phyloP scores from a whole-genome alignment of 148 eudicot genomes.

The Vaccinium macrocarpon region DNA sequence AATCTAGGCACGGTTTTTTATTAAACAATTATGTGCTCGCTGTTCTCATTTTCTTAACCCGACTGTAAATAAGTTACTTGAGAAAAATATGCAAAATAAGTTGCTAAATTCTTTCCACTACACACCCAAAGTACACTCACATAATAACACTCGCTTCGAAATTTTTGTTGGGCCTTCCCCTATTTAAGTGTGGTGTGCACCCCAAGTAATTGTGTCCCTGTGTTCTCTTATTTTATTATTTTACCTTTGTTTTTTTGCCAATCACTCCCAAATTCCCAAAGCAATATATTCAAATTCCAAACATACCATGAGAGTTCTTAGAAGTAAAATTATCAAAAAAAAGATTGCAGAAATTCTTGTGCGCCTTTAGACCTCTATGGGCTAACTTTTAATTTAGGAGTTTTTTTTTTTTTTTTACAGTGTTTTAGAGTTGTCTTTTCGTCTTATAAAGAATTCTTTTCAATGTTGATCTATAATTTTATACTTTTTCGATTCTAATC shows the following conservation, averaged over 20 bases:
- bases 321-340: not conserved
- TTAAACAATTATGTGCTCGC: not conserved
- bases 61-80: not conserved
- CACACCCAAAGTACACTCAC: not conserved
- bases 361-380: too few relatives aligned
- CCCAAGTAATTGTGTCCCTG: not conserved
- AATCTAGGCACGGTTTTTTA: not conserved
- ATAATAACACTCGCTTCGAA: not conserved
- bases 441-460: too few relatives aligned
- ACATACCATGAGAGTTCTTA: not conserved
- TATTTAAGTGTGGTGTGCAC: not conserved
- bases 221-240: too few relatives aligned
- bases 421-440: too few relatives aligned
- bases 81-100: too few relatives aligned
- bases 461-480: too few relatives aligned
- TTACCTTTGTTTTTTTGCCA: not conserved
- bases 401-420: too few relatives aligned
- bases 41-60: not conserved
- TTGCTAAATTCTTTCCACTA: not conserved
- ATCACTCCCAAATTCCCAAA: not conserved
- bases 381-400: too few relatives aligned
- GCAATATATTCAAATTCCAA: not conserved
- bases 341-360: not conserved
- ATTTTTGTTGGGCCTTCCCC: too few relatives aligned
- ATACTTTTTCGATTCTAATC: too few relatives aligned